Conservation (phyloP, 768 basidiomycete species). For the Leccinum barrowsii region DNA sequence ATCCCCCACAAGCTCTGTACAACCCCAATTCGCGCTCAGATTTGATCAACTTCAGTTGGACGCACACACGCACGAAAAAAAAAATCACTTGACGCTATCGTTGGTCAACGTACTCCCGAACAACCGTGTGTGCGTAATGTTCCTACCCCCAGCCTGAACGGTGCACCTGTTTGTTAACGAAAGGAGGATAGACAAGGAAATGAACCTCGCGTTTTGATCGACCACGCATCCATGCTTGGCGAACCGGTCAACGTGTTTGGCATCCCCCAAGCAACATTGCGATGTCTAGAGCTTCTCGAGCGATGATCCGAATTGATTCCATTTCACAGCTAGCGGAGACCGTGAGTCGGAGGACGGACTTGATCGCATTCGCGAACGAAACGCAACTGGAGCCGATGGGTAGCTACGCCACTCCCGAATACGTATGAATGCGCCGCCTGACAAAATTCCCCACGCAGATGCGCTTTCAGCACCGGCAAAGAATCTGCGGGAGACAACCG, state of each 20-base stretch:
- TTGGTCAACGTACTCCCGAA: conserved; percentile 45
- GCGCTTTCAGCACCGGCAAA: conserved; percentile 40
- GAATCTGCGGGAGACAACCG: conserved; percentile 33
- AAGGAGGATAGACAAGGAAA: conserved; percentile 61
- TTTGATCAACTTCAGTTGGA: conserved; percentile 76
- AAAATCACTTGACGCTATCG: conserved; percentile 65
- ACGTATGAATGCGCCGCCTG: conserved; percentile 20
- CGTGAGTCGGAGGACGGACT: conserved; percentile 73
- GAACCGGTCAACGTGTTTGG: conserved; percentile 88
- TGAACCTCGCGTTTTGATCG: conserved; percentile 59
- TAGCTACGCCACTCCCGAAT: conserved; percentile 38
- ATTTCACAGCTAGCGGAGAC: conserved; percentile 67
- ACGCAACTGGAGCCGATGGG: conserved; percentile 59
- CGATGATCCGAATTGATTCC: conserved; percentile 4
- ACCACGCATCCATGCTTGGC: conserved; percentile 63
- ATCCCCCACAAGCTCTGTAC: conserved; percentile 42
- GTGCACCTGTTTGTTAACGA: conserved; percentile 25
- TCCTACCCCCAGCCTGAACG: conserved; percentile 33
- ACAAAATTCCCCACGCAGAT: conserved; percentile 34
- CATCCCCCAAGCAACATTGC: conserved; percentile 85
- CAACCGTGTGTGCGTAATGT: conserved; percentile 32
- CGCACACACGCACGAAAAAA: conserved; percentile 51
- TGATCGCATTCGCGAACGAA: conserved; percentile 62
- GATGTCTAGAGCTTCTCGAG: conserved; percentile 69
- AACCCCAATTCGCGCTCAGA: conserved; percentile 43